These are phyloP conservation scores for Xerophyta viscosa DNA, from an alignment of 106 monocot genomes.

Conservation along the genomic window DNA sequence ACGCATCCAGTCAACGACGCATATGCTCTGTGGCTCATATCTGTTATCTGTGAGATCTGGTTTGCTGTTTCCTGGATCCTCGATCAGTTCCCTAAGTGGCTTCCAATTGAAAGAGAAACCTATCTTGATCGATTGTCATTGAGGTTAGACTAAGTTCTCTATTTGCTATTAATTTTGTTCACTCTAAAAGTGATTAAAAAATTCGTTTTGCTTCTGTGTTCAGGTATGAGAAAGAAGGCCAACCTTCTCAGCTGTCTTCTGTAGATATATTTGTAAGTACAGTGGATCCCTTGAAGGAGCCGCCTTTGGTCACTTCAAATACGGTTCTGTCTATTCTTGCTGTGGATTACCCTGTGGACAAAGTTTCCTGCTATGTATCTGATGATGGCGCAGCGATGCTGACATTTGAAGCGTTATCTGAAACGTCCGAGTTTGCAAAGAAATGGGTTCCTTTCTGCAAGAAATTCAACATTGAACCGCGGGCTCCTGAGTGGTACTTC, in stretches of 20 bases:
- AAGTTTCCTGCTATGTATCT: no score
- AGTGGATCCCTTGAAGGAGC: constrained; percentile 71
- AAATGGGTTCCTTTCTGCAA: constrained; percentile 62
- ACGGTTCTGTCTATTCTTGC: constrained; percentile 73
- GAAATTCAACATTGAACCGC: constrained; percentile 43
- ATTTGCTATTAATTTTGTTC: no score
- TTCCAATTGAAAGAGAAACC: constrained; percentile 79
- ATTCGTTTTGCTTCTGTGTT: no score
- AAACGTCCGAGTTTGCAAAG: constrained; percentile 51
- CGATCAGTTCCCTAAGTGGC: constrained; percentile 83
- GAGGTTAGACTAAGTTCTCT: constrained; percentile 29
- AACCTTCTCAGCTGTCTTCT: constrained; percentile 45
- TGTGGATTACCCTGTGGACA: constrained; percentile 67
- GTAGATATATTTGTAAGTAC: constrained; percentile 73
- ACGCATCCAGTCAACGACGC: constrained; percentile 71
- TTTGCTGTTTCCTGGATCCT: constrained; percentile 84
- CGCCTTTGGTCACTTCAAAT: constrained; percentile 69
- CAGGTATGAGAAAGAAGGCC: constrained; percentile 79
- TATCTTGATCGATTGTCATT: constrained; percentile 66
- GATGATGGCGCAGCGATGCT: constrained; percentile 53
- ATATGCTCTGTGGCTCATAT: constrained; percentile 64
- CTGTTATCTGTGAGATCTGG: constrained; percentile 84
- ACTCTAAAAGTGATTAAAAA: no score
- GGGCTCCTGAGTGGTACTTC: constrained; percentile 46
- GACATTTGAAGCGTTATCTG: constrained; percentile 50